Percentiles rank a stretch among this genome's conserved stretches.
These are phyloP conservation scores for Skeletonema menzelii DNA, from an alignment of 108 stramenopile genomes.

Conservation along the genomic window DNA sequence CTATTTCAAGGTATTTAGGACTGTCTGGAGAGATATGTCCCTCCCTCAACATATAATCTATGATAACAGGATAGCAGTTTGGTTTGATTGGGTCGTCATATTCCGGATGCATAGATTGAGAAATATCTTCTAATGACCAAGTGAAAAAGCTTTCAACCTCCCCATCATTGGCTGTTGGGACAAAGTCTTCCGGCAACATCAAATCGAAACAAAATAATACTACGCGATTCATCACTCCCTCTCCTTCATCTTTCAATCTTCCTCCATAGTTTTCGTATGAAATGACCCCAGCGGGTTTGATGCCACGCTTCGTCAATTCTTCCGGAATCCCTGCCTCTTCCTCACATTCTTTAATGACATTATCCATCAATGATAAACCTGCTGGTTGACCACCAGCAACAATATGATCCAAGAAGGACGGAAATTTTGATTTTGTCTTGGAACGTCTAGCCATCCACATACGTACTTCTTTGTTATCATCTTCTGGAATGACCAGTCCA, in stretches of 20 bases:
- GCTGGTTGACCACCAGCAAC: slow-evolving; percentile 89
- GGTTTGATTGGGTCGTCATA: slow-evolving; percentile 86
- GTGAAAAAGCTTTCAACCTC: slow-evolving; percentile 89
- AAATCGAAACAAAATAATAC: slow-evolving; percentile 87
- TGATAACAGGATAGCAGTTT: slow-evolving; percentile 85
- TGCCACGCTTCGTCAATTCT: slow-evolving; percentile 42
- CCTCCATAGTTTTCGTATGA: slow-evolving; percentile 62
- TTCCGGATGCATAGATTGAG: slow-evolving; percentile 55
- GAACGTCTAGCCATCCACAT: slow-evolving; percentile 92
- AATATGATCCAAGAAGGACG: slow-evolving; percentile 90
- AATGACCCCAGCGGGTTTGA: slow-evolving; percentile 72
- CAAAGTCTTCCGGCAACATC: slow-evolving; percentile 68
- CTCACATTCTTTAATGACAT: slow-evolving; percentile 87
- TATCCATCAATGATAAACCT: slow-evolving; percentile 77
- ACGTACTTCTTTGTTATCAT: slow-evolving; percentile 23
- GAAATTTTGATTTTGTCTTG: slow-evolving; percentile 77
- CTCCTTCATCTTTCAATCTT: slow-evolving; percentile 10
- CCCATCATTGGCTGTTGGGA: slow-evolving; percentile 81
- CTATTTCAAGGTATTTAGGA: slow-evolving; percentile 75
- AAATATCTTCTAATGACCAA: slow-evolving; percentile 64
- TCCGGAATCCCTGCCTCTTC: slow-evolving; percentile 89
- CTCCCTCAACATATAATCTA: slow-evolving; percentile 76
- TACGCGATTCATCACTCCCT: slow-evolving; percentile 63
- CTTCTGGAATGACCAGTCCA: slow-evolving; percentile 57
- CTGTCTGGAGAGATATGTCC: slow-evolving; percentile 66